Evolutionary conservation across 192 early-diverging fungal species (phyloP), one percentile per base, ranked within the genome.

Genomic region (Entomortierella beljakovae): DNA sequence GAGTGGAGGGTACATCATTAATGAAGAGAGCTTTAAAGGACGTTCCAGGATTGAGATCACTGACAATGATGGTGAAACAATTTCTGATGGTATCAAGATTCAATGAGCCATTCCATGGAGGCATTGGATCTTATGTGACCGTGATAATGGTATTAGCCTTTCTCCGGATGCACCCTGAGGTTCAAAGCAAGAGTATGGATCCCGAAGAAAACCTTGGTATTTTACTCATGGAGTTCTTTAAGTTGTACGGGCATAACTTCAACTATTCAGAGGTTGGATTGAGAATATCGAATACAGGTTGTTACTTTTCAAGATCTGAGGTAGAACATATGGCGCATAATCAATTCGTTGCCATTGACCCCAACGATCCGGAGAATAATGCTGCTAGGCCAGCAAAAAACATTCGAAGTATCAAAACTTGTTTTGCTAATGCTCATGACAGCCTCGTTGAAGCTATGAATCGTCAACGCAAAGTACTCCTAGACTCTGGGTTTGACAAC

Each of bases 91-190:
- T 92, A 57, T 82, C 92, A 26, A 81, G 86, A 6, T 70, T 95
- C 73, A 96, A 98, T 74, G 96, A 99, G 73, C 93, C 95, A 15
- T 97, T 91, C 61, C 88, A 87, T 5, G 97, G 97, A 15, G 97
- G 97, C 1, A 82, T 98, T 62, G 95, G 96, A 29, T 92, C 92
- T 13, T 98, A 95, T 64, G 88, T 92, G 6, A 83, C 96, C 20
- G 84, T 95, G 52, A 80, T 92, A 33, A 71, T 98, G 73, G 90
- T 94, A 1, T 84, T 91, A 58, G 90, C 92, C 50, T 93, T 98
- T 61, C 80, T 99, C 22, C 95, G 90, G 86, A 82, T 92, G 79
- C 97, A 99, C 68, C 96, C 96, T 7, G 80, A 83, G 23, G 70
- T 99, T 1, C 87, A 87, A 57, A 81, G 84, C 13, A 89, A 91